Conservation (phyloP, 2,329 filamentous ascomycete species). For the Paradendryphiella salina region DNA sequence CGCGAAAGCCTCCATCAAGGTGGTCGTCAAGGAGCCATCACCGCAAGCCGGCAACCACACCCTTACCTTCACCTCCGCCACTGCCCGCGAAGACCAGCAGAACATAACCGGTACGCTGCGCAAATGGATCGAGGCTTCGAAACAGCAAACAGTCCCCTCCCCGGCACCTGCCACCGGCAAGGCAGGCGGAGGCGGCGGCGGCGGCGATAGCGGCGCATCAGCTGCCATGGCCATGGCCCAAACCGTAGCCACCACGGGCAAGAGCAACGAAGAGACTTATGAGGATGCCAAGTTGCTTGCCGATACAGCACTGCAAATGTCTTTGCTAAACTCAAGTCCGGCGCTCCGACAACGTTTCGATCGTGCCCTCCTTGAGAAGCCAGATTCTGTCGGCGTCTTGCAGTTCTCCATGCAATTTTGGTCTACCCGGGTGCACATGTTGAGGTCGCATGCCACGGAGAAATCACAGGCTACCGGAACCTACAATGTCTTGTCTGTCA, state of each 20-base stretch:
- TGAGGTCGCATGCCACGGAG: slow-evolving; percentile 90
- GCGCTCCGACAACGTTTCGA: slow-evolving; percentile 81
- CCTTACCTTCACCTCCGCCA: slow-evolving; percentile 84
- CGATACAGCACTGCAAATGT: slow-evolving; percentile 83
- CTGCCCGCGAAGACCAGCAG: slow-evolving; percentile 82
- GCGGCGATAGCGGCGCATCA: slow-evolving; percentile 49
- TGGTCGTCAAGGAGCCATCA: slow-evolving; percentile 71
- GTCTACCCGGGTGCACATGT: slow-evolving; percentile 81
- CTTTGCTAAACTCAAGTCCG: slow-evolving; percentile 79
- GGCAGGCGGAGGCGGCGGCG: slow-evolving; percentile 28
- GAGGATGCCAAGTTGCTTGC: slow-evolving; percentile 76
- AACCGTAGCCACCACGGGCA: slow-evolving; percentile 56
- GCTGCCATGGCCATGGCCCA: slow-evolving; percentile 78
- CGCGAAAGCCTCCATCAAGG: slow-evolving; percentile 90
- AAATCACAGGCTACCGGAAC: slow-evolving; percentile 81
- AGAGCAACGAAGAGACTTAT: slow-evolving; percentile 66
- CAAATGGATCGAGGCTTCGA: slow-evolving; percentile 70
- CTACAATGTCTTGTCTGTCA: slow-evolving; percentile 89
- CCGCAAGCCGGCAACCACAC: slow-evolving; percentile 71
- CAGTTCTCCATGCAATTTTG: slow-evolving; percentile 94
- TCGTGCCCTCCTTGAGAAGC: slow-evolving; percentile 80
- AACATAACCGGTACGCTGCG: slow-evolving; percentile 81
- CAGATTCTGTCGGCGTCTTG: slow-evolving; percentile 75
- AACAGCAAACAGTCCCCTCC: slow-evolving; percentile 52
- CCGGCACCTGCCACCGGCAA: slow-evolving; percentile 37